phyloP scores from a whole-genome alignment of 768 basidiomycete genomes.

The Hericium rajendrae region DNA sequence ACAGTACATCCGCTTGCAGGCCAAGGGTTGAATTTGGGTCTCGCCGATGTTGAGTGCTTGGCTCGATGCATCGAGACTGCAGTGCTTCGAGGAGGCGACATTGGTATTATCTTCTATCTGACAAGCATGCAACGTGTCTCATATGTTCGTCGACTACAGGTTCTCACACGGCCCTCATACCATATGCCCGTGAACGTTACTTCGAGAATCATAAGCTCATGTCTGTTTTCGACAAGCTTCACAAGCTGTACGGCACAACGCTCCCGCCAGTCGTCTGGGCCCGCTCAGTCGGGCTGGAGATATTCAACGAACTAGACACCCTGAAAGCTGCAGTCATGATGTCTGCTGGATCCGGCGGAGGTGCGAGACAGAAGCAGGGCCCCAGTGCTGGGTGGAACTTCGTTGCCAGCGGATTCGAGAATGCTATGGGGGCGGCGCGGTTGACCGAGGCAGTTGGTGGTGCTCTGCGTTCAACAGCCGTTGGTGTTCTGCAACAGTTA shows the following conservation, averaged over 20 bases:
- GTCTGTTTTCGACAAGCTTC: constrained; percentile 79
- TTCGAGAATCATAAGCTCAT: constrained; percentile 80
- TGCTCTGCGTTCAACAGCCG: constrained; percentile 20
- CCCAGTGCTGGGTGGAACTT: constrained; percentile 14
- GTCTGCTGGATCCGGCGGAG: constrained; percentile 46
- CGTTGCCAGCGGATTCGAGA: constrained; percentile 37
- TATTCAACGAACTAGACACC: constrained; percentile 79
- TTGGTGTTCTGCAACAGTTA: constrained; percentile 22
- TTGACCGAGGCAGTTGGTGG: constrained; percentile 22
- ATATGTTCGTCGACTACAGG: constrained; percentile 31
- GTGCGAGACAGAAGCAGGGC: constrained; percentile 2
- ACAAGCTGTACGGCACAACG: constrained; percentile 73
- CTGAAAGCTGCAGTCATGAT: constrained; percentile 82
- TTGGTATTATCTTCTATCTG: constrained; percentile 38
- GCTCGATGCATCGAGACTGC: constrained; percentile 52
- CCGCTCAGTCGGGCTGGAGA: constrained; percentile 79
- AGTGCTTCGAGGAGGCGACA: constrained; percentile 60
- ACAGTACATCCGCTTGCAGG: constrained; percentile 92
- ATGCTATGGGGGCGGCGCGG: constrained; percentile 26
- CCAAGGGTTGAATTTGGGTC: constrained; percentile 91
- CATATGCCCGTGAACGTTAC: constrained; percentile 78
- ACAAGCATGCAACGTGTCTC: not conserved
- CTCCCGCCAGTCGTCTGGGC: constrained; percentile 72
- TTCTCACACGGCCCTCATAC: constrained; percentile 60
- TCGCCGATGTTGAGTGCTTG: constrained; percentile 75